These are phyloP conservation scores for Wickerhamomyces alni DNA, from an alignment of 805 yeast species.

Conservation along the genomic window DNA sequence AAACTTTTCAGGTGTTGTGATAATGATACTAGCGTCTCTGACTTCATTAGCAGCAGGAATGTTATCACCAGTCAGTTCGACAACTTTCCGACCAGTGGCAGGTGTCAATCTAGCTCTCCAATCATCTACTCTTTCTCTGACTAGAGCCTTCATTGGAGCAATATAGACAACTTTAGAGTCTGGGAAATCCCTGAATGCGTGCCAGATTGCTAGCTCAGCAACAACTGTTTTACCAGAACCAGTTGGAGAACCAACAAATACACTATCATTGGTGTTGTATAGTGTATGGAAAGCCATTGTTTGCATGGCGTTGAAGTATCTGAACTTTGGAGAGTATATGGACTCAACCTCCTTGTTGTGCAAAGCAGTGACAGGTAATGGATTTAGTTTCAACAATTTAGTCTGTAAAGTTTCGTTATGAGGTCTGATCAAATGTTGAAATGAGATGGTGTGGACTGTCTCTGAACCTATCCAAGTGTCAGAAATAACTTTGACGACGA, in stretches of 20 bases:
- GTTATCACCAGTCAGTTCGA: conserved; percentile 94
- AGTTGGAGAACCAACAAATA: conserved; percentile 95
- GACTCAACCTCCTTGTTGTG: conserved; percentile 61
- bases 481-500: conserved; percentile 70
- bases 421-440: conserved; percentile 86
- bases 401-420: conserved; percentile 84
- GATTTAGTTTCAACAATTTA: conserved; percentile 70
- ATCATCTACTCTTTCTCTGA: conserved; percentile 95
- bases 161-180: conserved; percentile 88
- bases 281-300: conserved; percentile 92
- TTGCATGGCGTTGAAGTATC: conserved; percentile 96
- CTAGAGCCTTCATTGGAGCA: conserved; percentile 90
- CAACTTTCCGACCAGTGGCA: conserved; percentile 84
- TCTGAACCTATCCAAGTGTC: conserved; percentile 92
- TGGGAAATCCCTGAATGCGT: conserved; percentile 81
- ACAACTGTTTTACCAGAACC: conserved; percentile 98
- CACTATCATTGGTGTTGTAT: conserved; percentile 72
- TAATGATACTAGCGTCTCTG: conserved; percentile 75
- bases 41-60: conserved; percentile 80
- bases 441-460: conserved; percentile 67
- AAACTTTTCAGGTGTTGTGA: conserved; percentile 96
- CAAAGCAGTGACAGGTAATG: conserved; percentile 78
- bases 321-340: conserved; percentile 63
- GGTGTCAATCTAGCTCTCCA: conserved; percentile 65
- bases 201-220: conserved; percentile 96